phyloP scores from a whole-genome alignment of 1,139 yeast genomes.

The Yamadazyma dushanensis region DNA sequence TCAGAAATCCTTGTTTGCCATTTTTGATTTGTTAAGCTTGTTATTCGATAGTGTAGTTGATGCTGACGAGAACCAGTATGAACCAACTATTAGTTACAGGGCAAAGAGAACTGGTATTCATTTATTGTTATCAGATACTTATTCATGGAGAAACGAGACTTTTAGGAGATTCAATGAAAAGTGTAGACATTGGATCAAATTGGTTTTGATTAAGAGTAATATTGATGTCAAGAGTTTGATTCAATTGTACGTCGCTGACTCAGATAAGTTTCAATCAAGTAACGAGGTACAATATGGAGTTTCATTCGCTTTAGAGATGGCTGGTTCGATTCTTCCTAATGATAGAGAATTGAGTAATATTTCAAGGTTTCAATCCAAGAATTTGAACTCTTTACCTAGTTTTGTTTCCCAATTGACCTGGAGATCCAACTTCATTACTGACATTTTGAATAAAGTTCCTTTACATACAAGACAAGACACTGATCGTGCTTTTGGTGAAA shows the following conservation, averaged over 20 bases:
- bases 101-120: conserved; percentile 60
- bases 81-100: conserved; percentile 70
- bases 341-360: conserved; percentile 57
- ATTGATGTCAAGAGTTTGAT: conserved; percentile 77
- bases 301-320: conserved; percentile 87
- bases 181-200: conserved; percentile 67
- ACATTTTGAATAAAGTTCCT: conserved; percentile 37
- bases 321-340: conserved; percentile 64
- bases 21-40: conserved; percentile 77
- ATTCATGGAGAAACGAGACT: conserved; percentile 72
- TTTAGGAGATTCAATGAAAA: conserved; percentile 57
- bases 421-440: conserved; percentile 56
- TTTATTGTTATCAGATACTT: conserved; percentile 74
- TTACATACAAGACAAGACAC: conserved; percentile 31
- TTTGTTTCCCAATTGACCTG: conserved; percentile 79
- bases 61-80: conserved; percentile 80
- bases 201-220: conserved; percentile 54
- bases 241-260: conserved; percentile 64
- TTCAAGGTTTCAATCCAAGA: conserved; percentile 25
- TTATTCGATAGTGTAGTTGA: conserved; percentile 80
- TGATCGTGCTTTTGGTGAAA: conserved; percentile 27
- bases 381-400: conserved; percentile 64
- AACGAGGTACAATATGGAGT: conserved; percentile 69
- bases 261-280: conserved; percentile 31
- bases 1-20: conserved; percentile 67